phyloP scores from a whole-genome alignment of 2,329 filamentous ascomycete genomes.

The Aureobasidium vineae region DNA sequence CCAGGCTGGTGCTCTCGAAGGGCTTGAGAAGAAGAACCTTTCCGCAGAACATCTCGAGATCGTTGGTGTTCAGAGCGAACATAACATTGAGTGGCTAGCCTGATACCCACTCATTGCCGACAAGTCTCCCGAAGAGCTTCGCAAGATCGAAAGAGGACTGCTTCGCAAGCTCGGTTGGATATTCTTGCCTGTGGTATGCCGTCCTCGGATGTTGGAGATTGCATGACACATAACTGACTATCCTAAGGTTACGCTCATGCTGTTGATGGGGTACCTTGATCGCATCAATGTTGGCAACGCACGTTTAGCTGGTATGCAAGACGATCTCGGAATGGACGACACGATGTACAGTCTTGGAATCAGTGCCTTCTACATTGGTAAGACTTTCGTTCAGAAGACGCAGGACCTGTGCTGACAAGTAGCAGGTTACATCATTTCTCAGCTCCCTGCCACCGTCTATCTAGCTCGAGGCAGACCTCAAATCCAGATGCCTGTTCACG shows the following conservation, averaged over 20 bases:
- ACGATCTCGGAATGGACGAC: constrained; percentile 36
- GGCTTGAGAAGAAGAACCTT: neutral
- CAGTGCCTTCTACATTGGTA: neutral
- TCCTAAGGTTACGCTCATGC: neutral
- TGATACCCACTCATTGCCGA: neutral
- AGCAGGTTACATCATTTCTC: neutral
- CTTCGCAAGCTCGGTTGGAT: neutral
- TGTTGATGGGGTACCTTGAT: constrained; percentile 33
- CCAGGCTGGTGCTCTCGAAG: neutral
- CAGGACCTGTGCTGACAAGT: neutral
- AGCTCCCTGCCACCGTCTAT: neutral
- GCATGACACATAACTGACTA: neutral
- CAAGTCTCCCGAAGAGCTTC: neutral
- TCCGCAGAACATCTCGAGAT: neutral
- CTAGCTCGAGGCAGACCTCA: neutral
- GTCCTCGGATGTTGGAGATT: neutral
- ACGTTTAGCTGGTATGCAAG: constrained; percentile 42
- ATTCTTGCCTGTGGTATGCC: neutral
- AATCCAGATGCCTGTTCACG: neutral
- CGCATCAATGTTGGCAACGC: constrained; percentile 45
- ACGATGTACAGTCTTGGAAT: neutral
- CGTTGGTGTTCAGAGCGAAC: neutral
- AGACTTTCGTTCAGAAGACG: neutral
- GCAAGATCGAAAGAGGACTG: neutral
- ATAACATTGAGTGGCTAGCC: neutral